Percentiles rank a stretch among this genome's conserved stretches.
Conservation (phyloP, 176 grass and related monocot genomes). For the Triticum turgidum region DNA sequence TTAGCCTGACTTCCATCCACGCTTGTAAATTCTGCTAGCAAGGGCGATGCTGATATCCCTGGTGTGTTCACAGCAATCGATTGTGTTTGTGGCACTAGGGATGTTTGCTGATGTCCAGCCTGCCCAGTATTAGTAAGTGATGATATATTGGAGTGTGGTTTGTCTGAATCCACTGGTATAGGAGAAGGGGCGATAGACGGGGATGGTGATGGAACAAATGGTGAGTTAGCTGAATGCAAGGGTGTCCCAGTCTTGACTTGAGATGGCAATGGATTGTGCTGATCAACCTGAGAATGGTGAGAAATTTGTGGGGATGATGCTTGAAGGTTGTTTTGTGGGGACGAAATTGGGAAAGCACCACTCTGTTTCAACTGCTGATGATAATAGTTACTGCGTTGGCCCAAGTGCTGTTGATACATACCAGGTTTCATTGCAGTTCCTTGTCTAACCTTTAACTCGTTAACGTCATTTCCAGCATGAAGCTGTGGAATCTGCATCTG, state of each 20-base stretch:
- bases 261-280: constrained; percentile 70
- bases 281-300: constrained; percentile 87
- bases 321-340: constrained; percentile 91
- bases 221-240: constrained; percentile 75
- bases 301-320: constrained; percentile 95
- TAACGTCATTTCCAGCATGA: constrained; percentile 60
- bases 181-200: constrained; percentile 79
- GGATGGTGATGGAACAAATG: constrained; percentile 85
- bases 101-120: constrained; percentile 53
- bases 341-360: constrained; percentile 78
- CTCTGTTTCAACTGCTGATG: constrained; percentile 69
- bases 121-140: constrained; percentile 62
- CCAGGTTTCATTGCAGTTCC: constrained; percentile 67
- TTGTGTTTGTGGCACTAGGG: constrained; percentile 56
- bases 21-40: constrained; percentile 81
- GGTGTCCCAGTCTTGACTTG: constrained; percentile 83
- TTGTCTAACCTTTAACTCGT: constrained; percentile 80
- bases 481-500: constrained; percentile 65
- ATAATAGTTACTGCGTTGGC: constrained; percentile 53
- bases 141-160: constrained; percentile 60
- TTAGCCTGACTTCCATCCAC: constrained; percentile 73
- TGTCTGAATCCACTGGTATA: constrained; percentile 74
- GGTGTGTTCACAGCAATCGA: constrained; percentile 85
- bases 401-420: constrained; percentile 74
- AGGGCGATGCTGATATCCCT: constrained; percentile 90